Percentiles rank a stretch among this genome's conserved stretches.
phyloP scores from a whole-genome alignment of 805 yeast genomes.

The Sungouiozyma ichnusensis region DNA sequence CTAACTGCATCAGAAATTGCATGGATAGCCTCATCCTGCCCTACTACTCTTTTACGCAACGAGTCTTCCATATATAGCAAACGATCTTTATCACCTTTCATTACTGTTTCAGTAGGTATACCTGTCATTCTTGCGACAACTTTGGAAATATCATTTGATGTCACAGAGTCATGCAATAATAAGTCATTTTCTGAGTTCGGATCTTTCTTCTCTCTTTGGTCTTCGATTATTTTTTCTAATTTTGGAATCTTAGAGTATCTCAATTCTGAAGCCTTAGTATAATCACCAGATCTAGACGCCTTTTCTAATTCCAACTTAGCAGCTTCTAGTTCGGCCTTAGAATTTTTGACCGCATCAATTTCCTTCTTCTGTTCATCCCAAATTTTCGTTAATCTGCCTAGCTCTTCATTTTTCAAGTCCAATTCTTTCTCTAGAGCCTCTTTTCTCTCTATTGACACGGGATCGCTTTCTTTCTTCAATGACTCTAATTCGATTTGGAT shows the following conservation, averaged over 20 bases:
- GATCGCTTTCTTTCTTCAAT: constrained; percentile 83
- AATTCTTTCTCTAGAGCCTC: constrained; percentile 63
- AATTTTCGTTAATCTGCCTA: constrained; percentile 58
- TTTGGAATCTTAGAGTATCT: constrained; percentile 83
- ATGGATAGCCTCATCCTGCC: constrained; percentile 90
- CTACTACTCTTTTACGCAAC: constrained; percentile 69
- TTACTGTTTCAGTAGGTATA: constrained; percentile 78
- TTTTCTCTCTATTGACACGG: constrained; percentile 67
- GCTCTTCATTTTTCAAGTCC: constrained; percentile 50
- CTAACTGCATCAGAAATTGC: constrained; percentile 91
- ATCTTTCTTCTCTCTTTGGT: constrained; percentile 30
- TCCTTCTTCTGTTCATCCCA: constrained; percentile 81
- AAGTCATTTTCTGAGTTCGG: constrained; percentile 24
- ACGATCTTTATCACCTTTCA: constrained; percentile 92
- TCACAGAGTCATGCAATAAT: constrained; percentile 70
- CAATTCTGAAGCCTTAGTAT: constrained; percentile 78
- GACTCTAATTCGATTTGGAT: constrained; percentile 93
- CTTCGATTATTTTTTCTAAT: constrained; percentile 50
- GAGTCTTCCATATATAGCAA: constrained; percentile 78
- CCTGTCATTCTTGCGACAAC: constrained; percentile 94
- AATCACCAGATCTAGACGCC: constrained; percentile 75
- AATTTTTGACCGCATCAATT: constrained; percentile 65
- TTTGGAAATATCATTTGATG: constrained; percentile 86
- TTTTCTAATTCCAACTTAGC: constrained; percentile 77
- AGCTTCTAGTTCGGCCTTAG: constrained; percentile 74